These are phyloP conservation scores for Yarrowia divulgata DNA, from an alignment of 805 yeast species.

Conservation along the genomic window DNA sequence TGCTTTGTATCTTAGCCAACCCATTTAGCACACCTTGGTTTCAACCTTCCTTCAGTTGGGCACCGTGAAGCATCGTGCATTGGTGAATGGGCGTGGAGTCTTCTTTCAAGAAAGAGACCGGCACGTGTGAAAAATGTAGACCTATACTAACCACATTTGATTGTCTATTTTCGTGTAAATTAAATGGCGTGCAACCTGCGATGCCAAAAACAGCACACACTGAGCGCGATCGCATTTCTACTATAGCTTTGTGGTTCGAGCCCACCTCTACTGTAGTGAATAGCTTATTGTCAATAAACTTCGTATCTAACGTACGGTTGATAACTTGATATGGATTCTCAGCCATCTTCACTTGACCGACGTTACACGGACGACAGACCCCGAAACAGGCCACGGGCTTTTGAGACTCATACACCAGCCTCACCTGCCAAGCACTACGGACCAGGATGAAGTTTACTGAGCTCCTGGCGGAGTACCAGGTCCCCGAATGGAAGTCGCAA, in stretches of 20 bases:
- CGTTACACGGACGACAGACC: neutral
- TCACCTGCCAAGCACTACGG: neutral
- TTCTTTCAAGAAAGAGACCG: too few species aligned
- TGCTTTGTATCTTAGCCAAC: too few species aligned
- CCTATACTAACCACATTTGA: too few species aligned
- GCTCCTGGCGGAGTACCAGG: conserved; percentile 43
- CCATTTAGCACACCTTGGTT: too few species aligned
- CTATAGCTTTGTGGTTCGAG: neutral
- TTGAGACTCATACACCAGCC: neutral
- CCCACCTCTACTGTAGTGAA: neutral
- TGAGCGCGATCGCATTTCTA: too few species aligned
- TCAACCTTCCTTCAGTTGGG: too few species aligned
- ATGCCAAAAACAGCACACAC: too few species aligned
- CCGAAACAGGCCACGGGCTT: neutral
- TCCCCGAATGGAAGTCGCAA: conserved; percentile 57
- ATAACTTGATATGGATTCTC: conserved; percentile 1
- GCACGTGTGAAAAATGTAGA: too few species aligned
- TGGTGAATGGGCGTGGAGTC: too few species aligned
- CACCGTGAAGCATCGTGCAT: too few species aligned
- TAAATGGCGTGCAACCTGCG: too few species aligned
- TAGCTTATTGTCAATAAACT: neutral
- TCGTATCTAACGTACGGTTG: conserved; percentile 11
- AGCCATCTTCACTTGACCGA: neutral
- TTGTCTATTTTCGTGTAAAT: too few species aligned
- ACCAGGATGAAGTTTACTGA: conserved; percentile 31